Conservation (phyloP, 768 basidiomycete species). For the Calvatia gigantea region DNA sequence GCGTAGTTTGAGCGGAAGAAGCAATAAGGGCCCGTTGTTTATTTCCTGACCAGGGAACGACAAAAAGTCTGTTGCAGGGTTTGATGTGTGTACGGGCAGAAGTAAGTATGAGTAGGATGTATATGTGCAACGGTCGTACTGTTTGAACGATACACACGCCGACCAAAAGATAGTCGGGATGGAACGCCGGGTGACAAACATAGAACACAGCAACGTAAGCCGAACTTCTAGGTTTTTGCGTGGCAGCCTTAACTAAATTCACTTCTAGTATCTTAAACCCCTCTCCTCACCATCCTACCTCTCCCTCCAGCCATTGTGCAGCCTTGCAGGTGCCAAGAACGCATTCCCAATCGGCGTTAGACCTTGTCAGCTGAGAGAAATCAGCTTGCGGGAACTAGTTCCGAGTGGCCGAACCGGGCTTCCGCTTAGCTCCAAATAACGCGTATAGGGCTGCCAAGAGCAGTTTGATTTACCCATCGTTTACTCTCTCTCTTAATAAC, state of each 20-base stretch:
- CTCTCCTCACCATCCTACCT: background rate
- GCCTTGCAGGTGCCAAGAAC: background rate
- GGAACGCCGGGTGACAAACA: background rate
- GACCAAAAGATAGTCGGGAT: background rate
- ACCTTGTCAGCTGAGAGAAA: background rate
- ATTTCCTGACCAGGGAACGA: no score
- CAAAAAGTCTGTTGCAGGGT: no score
- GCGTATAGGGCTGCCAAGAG: background rate
- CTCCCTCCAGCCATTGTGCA: background rate
- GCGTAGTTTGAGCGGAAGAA: background rate
- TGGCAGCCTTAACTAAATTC: no score
- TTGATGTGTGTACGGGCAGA: no score
- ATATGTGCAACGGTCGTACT: no score
- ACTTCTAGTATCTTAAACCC: no score
- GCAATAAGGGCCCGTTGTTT: background rate
- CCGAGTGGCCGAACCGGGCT: constrained; percentile 10
- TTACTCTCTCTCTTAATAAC: background rate
- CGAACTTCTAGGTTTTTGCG: no score
- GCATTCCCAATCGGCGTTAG: background rate
- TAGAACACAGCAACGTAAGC: background rate
- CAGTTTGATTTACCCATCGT: background rate
- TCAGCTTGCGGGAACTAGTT: background rate
- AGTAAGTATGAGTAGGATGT: no score
- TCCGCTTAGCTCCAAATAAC: constrained; percentile 3
- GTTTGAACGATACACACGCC: no score